Conservation (phyloP, 2,329 filamentous ascomycete species). For the Neonectria coccinea region DNA sequence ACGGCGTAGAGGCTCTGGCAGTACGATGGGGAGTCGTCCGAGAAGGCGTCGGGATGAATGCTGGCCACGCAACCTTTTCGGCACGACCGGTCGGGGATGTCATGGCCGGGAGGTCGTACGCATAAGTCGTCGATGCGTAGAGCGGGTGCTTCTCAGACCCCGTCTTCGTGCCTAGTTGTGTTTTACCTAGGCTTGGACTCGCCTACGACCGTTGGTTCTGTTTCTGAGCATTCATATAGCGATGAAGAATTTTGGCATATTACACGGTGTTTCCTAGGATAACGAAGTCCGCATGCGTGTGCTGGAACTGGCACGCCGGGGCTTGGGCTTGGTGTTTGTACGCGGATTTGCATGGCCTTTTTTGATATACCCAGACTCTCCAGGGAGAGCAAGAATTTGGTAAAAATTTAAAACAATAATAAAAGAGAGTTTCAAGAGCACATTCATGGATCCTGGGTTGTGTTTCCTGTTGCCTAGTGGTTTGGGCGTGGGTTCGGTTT, state of each 20-base stretch:
- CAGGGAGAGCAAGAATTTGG: constrained; percentile 17
- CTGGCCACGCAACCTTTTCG: constrained; percentile 60
- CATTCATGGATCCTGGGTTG: neutral
- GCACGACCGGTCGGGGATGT: constrained; percentile 47
- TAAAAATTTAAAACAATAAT: constrained; percentile 18
- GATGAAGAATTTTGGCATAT: neutral
- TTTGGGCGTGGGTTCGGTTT: too few species aligned
- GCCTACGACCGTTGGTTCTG: neutral
- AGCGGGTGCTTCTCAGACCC: neutral
- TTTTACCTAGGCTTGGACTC: neutral
- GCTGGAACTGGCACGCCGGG: constrained; percentile 10
- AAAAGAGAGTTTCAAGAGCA: neutral
- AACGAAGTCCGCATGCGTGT: constrained; percentile 3
- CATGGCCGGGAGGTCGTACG: constrained; percentile 45
- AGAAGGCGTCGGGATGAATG: constrained; percentile 52
- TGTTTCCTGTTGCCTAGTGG: neutral
- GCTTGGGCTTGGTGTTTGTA: constrained; percentile 7
- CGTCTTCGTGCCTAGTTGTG: neutral
- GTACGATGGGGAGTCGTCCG: constrained; percentile 62
- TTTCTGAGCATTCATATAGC: constrained; percentile 5
- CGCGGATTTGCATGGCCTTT: constrained; percentile 12
- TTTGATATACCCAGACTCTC: constrained; percentile 30
- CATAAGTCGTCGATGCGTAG: constrained; percentile 18
- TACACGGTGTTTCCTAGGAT: constrained; percentile 21
- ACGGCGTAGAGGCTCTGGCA: constrained; percentile 51